phyloP scores from a whole-genome alignment of 441 rosid species.

The Theobroma grandiflorum region DNA sequence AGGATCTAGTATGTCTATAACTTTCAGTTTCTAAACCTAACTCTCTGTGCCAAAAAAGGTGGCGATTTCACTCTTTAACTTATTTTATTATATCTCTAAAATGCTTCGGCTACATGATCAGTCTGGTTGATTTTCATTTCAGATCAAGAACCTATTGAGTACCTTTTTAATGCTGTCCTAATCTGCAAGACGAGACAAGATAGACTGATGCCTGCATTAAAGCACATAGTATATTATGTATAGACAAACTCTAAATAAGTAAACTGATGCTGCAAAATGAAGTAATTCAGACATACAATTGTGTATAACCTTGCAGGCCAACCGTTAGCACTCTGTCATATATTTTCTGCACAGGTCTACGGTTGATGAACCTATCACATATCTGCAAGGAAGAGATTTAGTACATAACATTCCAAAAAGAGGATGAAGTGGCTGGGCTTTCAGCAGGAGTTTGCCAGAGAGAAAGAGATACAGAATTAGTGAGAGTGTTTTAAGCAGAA shows the following conservation, averaged over 20 bases:
- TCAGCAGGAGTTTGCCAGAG: not conserved
- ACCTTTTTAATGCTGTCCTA: constrained; percentile 93
- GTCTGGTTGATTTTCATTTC: not conserved
- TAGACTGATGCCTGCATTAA: constrained; percentile 69
- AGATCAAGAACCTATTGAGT: constrained; percentile 14
- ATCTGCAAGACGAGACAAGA: constrained; percentile 74
- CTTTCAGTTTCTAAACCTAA: not conserved
- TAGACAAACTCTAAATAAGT: not conserved
- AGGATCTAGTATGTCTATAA: not conserved
- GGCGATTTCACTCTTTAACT: not conserved
- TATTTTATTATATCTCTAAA: not conserved
- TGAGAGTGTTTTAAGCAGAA: constrained; percentile 5
- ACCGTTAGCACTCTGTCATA: constrained; percentile 77
- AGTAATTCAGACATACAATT: constrained; percentile 62
- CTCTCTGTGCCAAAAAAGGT: not conserved
- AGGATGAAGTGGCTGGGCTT: not conserved
- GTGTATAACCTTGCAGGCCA: constrained; percentile 94
- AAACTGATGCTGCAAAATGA: not conserved
- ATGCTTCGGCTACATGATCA: not conserved
- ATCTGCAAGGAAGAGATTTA: constrained; percentile 52
- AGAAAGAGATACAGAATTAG: not conserved
- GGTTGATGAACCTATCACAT: constrained; percentile 85
- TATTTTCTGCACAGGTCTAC: constrained; percentile 66
- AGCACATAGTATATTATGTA: not conserved
- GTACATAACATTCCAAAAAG: constrained; percentile 18